phyloP scores from a whole-genome alignment of 352 stramenopile genomes.

The Labyrinthula sp. region DNA sequence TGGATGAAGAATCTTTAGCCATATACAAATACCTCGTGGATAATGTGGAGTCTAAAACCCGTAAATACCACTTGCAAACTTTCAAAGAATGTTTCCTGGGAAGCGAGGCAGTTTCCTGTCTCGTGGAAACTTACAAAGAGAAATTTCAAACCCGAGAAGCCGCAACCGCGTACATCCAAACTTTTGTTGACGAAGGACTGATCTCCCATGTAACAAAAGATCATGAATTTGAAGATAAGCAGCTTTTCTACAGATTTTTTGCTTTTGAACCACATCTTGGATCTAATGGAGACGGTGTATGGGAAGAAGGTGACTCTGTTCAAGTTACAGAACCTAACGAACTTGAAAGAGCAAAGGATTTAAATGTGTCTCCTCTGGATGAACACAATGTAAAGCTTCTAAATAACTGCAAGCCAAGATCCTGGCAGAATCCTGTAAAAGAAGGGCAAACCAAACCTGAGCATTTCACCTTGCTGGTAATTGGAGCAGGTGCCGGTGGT shows the following conservation, averaged over 20 bases:
- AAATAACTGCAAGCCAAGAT: slow-evolving; percentile 6
- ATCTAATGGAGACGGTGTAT: not conserved
- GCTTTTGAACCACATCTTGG: slow-evolving; percentile 3
- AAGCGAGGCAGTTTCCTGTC: slow-evolving; percentile 1
- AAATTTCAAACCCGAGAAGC: slow-evolving; percentile 9
- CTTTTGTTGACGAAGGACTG: slow-evolving; percentile 10
- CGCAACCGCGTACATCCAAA: not conserved
- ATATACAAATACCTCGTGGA: slow-evolving; percentile 6
- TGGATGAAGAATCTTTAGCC: no score
- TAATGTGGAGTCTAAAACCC: slow-evolving; percentile 10
- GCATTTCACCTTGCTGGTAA: slow-evolving; percentile 45
- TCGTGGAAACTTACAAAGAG: slow-evolving; percentile 2
- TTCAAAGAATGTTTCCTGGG: slow-evolving; percentile 11
- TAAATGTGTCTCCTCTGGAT: slow-evolving; percentile 7
- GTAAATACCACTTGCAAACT: slow-evolving; percentile 13
- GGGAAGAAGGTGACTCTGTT: slow-evolving; percentile 2
- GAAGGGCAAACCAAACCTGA: no score
- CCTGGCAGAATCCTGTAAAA: not conserved
- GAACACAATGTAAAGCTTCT: slow-evolving; percentile 14
- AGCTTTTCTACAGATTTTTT: slow-evolving; percentile 13
- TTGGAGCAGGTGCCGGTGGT: slow-evolving; percentile 40
- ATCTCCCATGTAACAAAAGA: slow-evolving; percentile 9
- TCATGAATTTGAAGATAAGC: slow-evolving; percentile 3
- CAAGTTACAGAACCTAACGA: no score
- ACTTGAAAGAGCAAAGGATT: no score